These are phyloP conservation scores for Xylaria sp. DNA, from an alignment of 2,329 filamentous ascomycete genomes.

Conservation along the genomic window DNA sequence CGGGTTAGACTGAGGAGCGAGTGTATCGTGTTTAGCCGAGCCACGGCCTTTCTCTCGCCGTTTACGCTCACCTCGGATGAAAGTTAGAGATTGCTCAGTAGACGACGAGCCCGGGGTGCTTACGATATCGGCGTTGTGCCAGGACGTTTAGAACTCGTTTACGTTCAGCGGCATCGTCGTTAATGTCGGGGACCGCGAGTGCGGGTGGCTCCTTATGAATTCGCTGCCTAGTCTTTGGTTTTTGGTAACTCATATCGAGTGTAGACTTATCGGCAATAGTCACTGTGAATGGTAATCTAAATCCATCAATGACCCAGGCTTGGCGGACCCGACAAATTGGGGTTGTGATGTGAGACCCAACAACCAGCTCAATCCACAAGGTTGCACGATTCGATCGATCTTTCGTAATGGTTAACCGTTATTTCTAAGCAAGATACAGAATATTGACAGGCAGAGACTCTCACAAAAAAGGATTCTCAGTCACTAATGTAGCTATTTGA, in stretches of 20 bases:
- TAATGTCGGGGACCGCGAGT: constrained; percentile 60
- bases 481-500: constrained; percentile 17
- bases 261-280: constrained; percentile 1
- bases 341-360: not conserved
- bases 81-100: constrained; percentile 20
- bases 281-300: constrained; percentile 15
- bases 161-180: constrained; percentile 63
- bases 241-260: constrained; percentile 12
- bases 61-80: constrained; percentile 30
- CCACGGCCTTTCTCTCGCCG: constrained; percentile 24
- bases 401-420: constrained; percentile 27
- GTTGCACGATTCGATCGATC: not conserved
- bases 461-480: not conserved
- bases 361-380: not conserved
- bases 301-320: not conserved
- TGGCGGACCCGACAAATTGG: not conserved
- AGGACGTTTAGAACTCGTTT: constrained; percentile 66
- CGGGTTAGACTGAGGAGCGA: not conserved
- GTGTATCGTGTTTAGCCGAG: constrained; percentile 5
- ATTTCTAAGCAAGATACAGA: constrained; percentile 19
- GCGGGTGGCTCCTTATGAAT: constrained; percentile 54
- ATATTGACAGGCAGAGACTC: not conserved
- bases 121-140: constrained; percentile 65
- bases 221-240: constrained; percentile 52
- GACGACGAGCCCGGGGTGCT: constrained; percentile 23